Evolutionary conservation across 1,284 basidiomycete genomes (phyloP), one percentile per base, ranked within the genome.

Genomic region (Apiotrichum siamense): DNA sequence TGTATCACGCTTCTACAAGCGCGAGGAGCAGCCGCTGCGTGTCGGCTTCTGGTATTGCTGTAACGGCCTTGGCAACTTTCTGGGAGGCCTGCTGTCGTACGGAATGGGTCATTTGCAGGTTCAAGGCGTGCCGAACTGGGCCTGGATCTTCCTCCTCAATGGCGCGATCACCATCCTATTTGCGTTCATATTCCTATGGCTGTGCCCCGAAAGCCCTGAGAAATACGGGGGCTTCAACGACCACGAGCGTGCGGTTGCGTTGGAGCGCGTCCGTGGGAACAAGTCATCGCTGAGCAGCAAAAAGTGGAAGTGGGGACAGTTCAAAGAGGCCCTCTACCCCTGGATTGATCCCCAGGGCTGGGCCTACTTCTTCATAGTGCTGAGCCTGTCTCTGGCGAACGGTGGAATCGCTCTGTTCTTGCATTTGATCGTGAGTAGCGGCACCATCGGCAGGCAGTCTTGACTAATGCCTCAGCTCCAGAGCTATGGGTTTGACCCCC

Each of bases 1-100:
- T 45, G 64, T 69, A 13, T 62, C 61, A 15, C 59, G 65, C 11
- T 74, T 68, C 54, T 74, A 73, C 50, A 63, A 58, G 44, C 49
- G 64, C 7, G 64, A 66, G 29, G 71, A 74, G 50, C 72, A 74
- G 55, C 64, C 67, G 1, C 54, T 66, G 11, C 57, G 65, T 26
- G 60, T 67, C 32, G 62, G 61, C 4, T n/a, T 65, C 26, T 70
- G 65, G 63, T 67, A 66, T 44, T 61, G 58, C 58, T 63, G 61
- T 38, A 69, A 71, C 44, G 69, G 69, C 11, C 35, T 60, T 2
- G 67, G 65, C 9, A 55, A 49, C 2, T 61, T 67, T 39, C 50
- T 61, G 38, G 69, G 67, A 35, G 64, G 59, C 2, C 50, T 70
- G 15, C 58, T 69, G 26, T 57, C 59, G 29, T 70, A 67, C 58